These are phyloP conservation scores for Amanita pallidorosea DNA, from an alignment of 768 basidiomycete species.

Conservation along the genomic window DNA sequence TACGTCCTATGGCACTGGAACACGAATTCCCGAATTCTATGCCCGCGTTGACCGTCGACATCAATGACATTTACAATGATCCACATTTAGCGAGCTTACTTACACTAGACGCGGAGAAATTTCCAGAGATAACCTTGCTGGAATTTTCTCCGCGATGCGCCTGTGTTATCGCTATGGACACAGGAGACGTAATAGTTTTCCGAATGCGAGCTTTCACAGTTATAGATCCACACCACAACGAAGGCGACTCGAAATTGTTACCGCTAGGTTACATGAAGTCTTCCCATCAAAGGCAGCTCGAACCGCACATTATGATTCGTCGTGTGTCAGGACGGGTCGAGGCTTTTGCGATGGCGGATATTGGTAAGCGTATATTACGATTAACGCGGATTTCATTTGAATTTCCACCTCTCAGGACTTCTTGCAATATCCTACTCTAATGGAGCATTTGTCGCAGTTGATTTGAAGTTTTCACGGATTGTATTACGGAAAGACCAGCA, in stretches of 20 bases:
- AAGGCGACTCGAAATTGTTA: constrained; percentile 40
- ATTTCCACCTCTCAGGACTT: constrained; percentile 42
- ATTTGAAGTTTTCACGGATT: constrained; percentile 65
- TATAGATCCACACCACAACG: constrained; percentile 12
- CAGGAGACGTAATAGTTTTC: constrained; percentile 50
- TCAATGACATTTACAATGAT: constrained; percentile 39
- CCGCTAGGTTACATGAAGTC: constrained; percentile 38
- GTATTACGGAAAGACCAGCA: constrained; percentile 39
- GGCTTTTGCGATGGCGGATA: constrained; percentile 56
- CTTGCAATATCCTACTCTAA: constrained; percentile 60
- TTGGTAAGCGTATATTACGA: constrained; percentile 36
- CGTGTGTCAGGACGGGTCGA: constrained; percentile 32
- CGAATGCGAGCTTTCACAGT: constrained; percentile 10
- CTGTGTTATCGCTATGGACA: constrained; percentile 37
- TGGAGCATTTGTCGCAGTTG: constrained; percentile 51
- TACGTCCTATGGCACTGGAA: constrained; percentile 30
- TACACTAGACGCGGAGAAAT: background rate
- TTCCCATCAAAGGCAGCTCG: constrained; percentile 32
- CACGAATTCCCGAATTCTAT: constrained; percentile 59
- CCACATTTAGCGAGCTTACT: constrained; percentile 19
- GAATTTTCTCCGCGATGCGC: constrained; percentile 50
- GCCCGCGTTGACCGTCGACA: constrained; percentile 48
- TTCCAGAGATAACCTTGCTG: constrained; percentile 25
- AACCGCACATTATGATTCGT: constrained; percentile 51
- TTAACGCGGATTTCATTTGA: background rate